phyloP scores from a whole-genome alignment of 441 rosid species.

The Mallotus repandus region DNA sequence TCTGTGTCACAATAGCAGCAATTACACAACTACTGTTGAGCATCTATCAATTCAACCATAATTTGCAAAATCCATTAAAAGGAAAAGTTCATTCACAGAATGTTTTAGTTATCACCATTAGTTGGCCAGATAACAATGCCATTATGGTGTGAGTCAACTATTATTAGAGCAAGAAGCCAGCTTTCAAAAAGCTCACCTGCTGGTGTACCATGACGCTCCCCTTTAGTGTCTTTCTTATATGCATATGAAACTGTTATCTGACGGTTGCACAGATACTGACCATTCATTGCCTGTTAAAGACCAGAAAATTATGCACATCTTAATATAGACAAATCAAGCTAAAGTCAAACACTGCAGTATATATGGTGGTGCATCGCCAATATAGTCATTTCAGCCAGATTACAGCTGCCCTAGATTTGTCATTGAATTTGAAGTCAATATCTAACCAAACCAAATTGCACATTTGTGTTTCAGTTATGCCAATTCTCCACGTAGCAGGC shows the following conservation, averaged over 20 bases:
- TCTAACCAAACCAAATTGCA: background rate
- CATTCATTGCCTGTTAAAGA: constrained; percentile 78
- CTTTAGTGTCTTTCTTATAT: constrained; percentile 96
- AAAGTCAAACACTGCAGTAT: background rate
- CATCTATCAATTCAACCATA: background rate
- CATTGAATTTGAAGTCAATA: background rate
- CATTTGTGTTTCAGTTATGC: background rate
- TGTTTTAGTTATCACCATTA: background rate
- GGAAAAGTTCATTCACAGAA: background rate
- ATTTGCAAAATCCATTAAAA: background rate
- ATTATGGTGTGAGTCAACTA: no score
- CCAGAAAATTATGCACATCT: constrained; percentile 9
- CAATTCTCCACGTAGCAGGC: background rate
- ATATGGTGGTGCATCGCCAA: background rate
- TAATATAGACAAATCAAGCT: constrained; percentile 1
- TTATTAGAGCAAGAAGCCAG: background rate
- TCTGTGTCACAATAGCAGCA: constrained; percentile 44
- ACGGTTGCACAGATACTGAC: constrained; percentile 91
- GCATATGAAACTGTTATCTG: constrained; percentile 97
- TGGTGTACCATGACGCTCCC: constrained; percentile 96
- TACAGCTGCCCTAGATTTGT: background rate
- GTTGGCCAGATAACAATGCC: background rate
- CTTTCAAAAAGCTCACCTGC: constrained; percentile 57
- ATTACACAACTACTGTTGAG: background rate
- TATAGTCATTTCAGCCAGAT: background rate